Evolutionary conservation across 2,329 filamentous ascomycete species (phyloP).

Genomic region (Sporothrix sp.): DNA sequence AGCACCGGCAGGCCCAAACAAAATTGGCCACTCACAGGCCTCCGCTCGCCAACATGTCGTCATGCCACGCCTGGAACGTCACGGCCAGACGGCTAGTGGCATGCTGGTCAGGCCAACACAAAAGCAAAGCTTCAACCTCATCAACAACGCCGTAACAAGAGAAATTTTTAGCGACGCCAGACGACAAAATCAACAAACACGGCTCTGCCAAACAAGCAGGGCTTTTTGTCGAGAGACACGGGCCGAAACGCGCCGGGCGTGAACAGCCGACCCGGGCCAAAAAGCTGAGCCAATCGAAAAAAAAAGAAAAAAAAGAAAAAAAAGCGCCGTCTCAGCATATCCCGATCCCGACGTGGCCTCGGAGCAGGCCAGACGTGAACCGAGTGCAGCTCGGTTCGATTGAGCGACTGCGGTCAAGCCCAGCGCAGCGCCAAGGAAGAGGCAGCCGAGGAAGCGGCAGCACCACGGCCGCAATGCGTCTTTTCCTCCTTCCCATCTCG

Average conservation of each 20-base stretch:
- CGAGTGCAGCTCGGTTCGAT: no score
- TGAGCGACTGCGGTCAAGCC: neutral
- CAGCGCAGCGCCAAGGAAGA: neutral
- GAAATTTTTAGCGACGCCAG: neutral
- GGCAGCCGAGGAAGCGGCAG: no score
- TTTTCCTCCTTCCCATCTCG: conserved; percentile 89
- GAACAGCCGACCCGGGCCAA: neutral
- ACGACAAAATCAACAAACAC: neutral
- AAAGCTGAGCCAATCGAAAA: no score
- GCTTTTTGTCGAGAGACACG: no score
- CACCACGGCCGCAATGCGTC: conserved; percentile 59
- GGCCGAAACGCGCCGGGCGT: neutral
- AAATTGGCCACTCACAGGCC: conserved; percentile 16
- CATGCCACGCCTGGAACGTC: conserved; percentile 12
- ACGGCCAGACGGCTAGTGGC: conserved; percentile 4
- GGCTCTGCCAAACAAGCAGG: no score
- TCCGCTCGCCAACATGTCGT: conserved; percentile 17
- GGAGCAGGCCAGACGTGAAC: no score
- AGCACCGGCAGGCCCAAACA: neutral
- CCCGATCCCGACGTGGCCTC: no score
- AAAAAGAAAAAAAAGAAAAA: no score
- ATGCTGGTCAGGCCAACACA: conserved; percentile 5
- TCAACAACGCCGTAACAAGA: neutral
- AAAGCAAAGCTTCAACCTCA: neutral
- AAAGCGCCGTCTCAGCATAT: no score